A percentile compares a stretch with the other conserved stretches of the same genome.
Evolutionary conservation across 257 asterid genomes (phyloP).

Genomic region (Solanum neorickii): DNA sequence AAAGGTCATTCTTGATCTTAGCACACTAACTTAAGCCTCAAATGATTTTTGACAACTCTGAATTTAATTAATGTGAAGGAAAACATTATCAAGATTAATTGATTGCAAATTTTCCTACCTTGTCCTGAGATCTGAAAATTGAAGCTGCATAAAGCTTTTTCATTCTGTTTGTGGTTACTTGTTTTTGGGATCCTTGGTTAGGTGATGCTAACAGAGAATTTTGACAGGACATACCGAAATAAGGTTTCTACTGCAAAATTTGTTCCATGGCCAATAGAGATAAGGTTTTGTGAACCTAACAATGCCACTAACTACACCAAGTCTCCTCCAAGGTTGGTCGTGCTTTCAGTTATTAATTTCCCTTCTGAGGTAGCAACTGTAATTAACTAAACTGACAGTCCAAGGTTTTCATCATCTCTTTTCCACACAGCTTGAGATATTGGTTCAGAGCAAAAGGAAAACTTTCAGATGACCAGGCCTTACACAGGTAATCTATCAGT

Average conservation of each 20-base stretch:
- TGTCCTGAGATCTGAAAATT: neutral
- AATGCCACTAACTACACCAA: conserved; percentile 52
- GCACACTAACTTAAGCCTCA: neutral
- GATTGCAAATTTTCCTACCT: neutral
- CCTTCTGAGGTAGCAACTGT: conserved; percentile 1
- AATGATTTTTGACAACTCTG: neutral
- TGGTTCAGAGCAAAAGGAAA: conserved; percentile 95
- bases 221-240: conserved; percentile 73
- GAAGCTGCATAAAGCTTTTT: neutral
- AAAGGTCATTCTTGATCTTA: neutral
- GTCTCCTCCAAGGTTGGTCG: conserved; percentile 77
- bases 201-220: conserved; percentile 1
- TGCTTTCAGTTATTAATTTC: conserved; percentile 5
- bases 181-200: neutral
- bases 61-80: neutral
- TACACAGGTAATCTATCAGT: conserved; percentile 57
- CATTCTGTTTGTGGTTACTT: neutral
- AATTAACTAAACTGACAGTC: neutral
- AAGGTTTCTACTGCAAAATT: conserved; percentile 60
- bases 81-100: neutral
- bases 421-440: conserved; percentile 58
- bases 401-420: neutral
- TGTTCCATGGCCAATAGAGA: conserved; percentile 88
- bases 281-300: conserved; percentile 74
- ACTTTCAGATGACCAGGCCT: conserved; percentile 87